phyloP scores from a whole-genome alignment of 331 rosid species.

The Rhamnella rubrinervis region DNA sequence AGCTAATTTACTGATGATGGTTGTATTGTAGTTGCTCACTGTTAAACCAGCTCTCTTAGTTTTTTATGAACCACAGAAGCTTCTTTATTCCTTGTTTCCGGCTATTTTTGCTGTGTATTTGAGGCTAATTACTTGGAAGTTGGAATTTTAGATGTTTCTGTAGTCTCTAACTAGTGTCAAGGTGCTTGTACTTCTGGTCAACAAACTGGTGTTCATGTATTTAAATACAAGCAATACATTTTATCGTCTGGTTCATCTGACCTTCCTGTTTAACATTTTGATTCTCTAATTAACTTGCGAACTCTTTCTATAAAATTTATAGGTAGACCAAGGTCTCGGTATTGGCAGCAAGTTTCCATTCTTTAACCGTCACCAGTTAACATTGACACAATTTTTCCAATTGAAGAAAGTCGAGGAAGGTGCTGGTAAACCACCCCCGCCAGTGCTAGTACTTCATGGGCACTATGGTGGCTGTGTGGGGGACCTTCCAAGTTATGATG shows the following conservation, averaged over 20 bases:
- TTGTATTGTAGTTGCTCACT: no score
- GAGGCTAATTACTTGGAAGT: no score
- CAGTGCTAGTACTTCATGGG: constrained; percentile 93
- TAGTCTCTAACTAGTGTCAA: not conserved
- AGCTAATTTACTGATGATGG: no score
- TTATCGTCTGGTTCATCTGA: not conserved
- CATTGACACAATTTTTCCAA: constrained; percentile 68
- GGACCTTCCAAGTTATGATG: constrained; percentile 95
- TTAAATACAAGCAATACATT: not conserved
- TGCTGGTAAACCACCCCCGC: constrained; percentile 93
- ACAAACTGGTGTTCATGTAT: not conserved
- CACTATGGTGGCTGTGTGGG: constrained; percentile 97
- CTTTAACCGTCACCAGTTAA: constrained; percentile 92
- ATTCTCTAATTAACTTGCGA: constrained; percentile 13
- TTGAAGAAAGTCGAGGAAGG: constrained; percentile 85
- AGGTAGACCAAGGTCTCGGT: constrained; percentile 97
- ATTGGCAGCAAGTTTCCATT: constrained; percentile 83
- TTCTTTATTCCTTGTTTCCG: no score
- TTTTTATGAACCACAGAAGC: no score
- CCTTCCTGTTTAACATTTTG: not conserved
- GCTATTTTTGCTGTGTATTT: no score
- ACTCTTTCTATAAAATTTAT: constrained; percentile 21
- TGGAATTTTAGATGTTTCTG: no score
- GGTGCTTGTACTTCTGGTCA: no score
- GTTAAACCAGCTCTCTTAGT: no score